Conservation (phyloP, 2,329 filamentous ascomycete genomes). For the Neonectria hederae region DNA sequence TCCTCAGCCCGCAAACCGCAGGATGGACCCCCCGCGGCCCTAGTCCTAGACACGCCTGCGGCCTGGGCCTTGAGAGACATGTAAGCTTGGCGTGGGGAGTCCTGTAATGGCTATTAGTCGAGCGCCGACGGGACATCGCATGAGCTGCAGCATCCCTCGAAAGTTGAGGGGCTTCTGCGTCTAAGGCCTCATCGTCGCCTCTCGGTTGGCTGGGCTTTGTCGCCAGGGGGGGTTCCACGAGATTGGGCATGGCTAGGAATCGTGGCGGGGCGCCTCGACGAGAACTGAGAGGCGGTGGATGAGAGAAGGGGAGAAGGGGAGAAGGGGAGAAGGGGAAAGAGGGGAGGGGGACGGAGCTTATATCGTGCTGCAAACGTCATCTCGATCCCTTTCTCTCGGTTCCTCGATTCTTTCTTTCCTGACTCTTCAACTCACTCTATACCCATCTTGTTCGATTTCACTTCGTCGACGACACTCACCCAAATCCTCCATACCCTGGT, state of each 20-base stretch:
- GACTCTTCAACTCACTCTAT: slow-evolving; percentile 11
- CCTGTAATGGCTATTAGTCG: slow-evolving; percentile 16
- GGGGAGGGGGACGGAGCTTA: slow-evolving; percentile 20
- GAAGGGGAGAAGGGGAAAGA: slow-evolving; percentile 27
- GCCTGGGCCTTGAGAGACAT: background rate
- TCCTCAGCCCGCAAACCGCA: slow-evolving; percentile 6
- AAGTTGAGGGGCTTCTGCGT: slow-evolving; percentile 2
- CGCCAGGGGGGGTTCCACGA: background rate
- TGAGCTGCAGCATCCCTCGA: background rate
- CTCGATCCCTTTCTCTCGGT: too few relatives aligned
- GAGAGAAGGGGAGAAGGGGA: background rate
- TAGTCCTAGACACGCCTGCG: background rate
- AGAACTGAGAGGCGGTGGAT: background rate
- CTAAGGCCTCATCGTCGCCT: slow-evolving; percentile 3
- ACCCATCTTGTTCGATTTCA: slow-evolving; percentile 18
- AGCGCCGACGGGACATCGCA: background rate
- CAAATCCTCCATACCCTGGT: background rate
- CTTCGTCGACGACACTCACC: background rate
- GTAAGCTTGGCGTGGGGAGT: slow-evolving; percentile 16
- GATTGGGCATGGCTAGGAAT: slow-evolving; percentile 8
- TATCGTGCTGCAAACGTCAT: slow-evolving; percentile 29
- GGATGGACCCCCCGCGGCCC: slow-evolving; percentile 7
- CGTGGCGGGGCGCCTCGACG: slow-evolving; percentile 12
- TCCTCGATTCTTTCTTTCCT: slow-evolving; percentile 14
- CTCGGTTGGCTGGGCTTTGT: slow-evolving; percentile 1